Evolutionary conservation across 495 filamentous ascomycete genomes (phyloP).

Genomic region (Podospora sp.): DNA sequence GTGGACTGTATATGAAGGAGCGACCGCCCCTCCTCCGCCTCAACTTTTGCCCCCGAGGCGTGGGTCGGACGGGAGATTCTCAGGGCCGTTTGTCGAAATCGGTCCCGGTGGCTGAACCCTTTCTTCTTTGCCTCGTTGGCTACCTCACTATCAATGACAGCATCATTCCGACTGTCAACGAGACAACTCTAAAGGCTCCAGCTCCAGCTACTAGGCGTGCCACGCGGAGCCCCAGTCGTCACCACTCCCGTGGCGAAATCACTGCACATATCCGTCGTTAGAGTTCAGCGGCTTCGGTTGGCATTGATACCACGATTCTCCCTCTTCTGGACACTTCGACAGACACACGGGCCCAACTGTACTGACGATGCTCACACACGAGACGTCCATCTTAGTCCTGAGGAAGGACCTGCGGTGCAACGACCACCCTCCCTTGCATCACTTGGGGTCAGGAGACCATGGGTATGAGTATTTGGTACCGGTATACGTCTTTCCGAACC

Average conservation of each 20-base stretch:
- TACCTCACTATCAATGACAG: neutral
- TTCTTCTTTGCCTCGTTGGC: neutral
- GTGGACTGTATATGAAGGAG: neutral
- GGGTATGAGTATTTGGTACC: slow-evolving; percentile 68
- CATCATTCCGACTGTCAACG: neutral
- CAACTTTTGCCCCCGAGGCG: neutral
- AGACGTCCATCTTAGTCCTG: slow-evolving; percentile 62
- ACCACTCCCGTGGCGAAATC: no score
- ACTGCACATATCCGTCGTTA: neutral
- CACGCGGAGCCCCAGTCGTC: neutral
- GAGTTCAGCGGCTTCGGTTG: no score
- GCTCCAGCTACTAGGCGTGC: slow-evolving; percentile 4
- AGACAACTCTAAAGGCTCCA: neutral
- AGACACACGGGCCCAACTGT: no score
- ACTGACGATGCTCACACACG: slow-evolving; percentile 12
- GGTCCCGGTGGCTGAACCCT: neutral
- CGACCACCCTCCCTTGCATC: slow-evolving; percentile 68
- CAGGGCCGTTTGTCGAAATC: neutral
- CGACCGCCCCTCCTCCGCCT: neutral
- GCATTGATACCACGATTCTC: no score
- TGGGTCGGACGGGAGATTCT: neutral
- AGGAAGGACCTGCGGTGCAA: slow-evolving; percentile 67
- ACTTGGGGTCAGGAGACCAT: slow-evolving; percentile 50
- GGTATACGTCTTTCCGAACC: slow-evolving; percentile 63
- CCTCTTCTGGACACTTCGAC: no score